Conservation (phyloP, 257 asterid species). For the Nicotiana tomentosiformis region DNA sequence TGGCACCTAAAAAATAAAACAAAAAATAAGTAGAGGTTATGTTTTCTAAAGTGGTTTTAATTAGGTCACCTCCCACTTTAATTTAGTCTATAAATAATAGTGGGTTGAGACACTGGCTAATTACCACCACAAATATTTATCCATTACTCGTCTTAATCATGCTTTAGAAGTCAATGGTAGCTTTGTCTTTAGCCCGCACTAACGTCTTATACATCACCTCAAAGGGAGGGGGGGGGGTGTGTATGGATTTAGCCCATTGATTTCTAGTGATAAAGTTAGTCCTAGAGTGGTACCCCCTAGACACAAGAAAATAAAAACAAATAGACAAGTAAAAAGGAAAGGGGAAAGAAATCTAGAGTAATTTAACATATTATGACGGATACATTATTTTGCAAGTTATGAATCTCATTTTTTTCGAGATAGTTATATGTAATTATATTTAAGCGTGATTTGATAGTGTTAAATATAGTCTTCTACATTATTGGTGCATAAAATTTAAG, state of each 20-base stretch:
- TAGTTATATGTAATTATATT: too few species aligned
- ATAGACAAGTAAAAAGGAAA: not conserved
- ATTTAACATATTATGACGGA: too few species aligned
- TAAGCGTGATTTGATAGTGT: too few species aligned
- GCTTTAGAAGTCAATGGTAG: not conserved
- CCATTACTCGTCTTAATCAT: not conserved
- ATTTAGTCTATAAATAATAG: not conserved
- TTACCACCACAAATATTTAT: not conserved
- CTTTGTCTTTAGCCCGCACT: not conserved
- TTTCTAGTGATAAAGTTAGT: not conserved
- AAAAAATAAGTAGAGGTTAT: not conserved
- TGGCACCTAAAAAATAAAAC: too few species aligned
- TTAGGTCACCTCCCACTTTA: not conserved
- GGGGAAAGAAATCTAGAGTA: too few species aligned
- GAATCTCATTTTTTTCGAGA: too few species aligned
- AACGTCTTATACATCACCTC: not conserved
- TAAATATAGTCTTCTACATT: too few species aligned
- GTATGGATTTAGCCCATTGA: not conserved
- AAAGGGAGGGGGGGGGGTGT: not conserved
- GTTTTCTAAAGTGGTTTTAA: not conserved
- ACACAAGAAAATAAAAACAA: not conserved
- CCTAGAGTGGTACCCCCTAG: not conserved
- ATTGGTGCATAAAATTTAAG: too few species aligned
- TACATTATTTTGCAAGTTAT: too few species aligned
- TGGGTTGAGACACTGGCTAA: not conserved